Percentiles rank a stretch among this genome's conserved stretches.
Conservation (phyloP, 805 yeast species). For the Wickerhamomyces queroliae region DNA sequence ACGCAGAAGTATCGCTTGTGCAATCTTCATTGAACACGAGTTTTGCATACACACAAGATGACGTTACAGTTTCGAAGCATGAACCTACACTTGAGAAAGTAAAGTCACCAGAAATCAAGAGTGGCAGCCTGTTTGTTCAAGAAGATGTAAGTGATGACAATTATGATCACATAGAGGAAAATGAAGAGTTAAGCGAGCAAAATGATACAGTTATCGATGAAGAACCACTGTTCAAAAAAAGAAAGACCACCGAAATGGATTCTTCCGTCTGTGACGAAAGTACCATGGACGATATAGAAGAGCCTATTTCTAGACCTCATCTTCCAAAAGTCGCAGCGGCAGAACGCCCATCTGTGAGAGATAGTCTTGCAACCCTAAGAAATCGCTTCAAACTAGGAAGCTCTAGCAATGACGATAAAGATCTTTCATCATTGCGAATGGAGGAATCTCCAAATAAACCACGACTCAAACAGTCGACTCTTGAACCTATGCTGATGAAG, state of each 20-base stretch:
- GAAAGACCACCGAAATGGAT: no score
- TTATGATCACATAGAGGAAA: slow-evolving; percentile 1
- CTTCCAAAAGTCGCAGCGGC: no score
- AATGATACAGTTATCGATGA: slow-evolving; percentile 1
- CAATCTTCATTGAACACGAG: slow-evolving; percentile 3
- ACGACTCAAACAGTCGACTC: not conserved
- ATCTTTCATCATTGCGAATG: slow-evolving; percentile 12
- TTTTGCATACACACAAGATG: slow-evolving; percentile 1
- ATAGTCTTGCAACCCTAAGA: not conserved
- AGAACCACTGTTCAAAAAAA: no score
- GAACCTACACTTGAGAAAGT: no score
- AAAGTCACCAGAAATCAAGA: no score
- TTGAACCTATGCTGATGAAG: slow-evolving; percentile 14
- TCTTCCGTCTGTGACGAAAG: no score
- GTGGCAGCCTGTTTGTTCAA: no score
- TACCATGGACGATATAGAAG: no score
- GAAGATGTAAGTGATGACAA: not conserved
- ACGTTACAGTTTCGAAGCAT: no score
- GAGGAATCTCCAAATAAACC: not conserved
- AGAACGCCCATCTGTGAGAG: not conserved
- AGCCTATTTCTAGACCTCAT: no score
- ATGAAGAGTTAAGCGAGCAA: not conserved
- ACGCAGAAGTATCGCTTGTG: not conserved
- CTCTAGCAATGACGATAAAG: not conserved
- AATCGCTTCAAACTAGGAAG: not conserved